These are phyloP conservation scores for Russula abietina DNA, from an alignment of 768 basidiomycete genomes.

Conservation along the genomic window DNA sequence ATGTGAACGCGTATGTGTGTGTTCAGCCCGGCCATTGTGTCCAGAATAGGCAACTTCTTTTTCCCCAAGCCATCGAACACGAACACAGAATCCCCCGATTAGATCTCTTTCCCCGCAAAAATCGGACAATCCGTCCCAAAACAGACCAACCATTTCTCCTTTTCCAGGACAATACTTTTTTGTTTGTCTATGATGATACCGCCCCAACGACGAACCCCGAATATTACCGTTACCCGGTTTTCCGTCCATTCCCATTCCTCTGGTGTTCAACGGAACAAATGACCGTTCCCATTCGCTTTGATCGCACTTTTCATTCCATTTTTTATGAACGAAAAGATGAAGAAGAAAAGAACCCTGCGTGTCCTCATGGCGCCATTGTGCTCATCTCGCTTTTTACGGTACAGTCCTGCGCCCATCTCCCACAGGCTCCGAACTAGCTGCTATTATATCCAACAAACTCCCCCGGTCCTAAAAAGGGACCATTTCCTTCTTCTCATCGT, in stretches of 20 bases:
- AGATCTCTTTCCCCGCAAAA: background rate
- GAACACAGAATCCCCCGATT: no score
- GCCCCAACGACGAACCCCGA: no score
- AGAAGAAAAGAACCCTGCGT: background rate
- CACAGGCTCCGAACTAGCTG: background rate
- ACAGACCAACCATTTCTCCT: no score
- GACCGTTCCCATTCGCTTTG: background rate
- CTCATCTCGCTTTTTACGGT: background rate
- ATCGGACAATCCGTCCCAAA: background rate
- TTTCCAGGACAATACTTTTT: no score
- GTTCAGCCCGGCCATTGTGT: background rate
- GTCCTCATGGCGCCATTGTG: background rate
- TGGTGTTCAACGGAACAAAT: background rate
- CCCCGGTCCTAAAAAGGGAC: background rate
- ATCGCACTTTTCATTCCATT: conserved; percentile 2
- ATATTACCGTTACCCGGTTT: background rate
- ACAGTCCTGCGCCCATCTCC: background rate
- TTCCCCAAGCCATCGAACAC: background rate
- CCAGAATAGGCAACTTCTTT: background rate
- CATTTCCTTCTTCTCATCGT: background rate
- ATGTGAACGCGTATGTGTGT: no score
- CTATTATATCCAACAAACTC: background rate
- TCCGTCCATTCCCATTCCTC: background rate
- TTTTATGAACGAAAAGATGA: background rate
- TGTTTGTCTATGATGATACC: no score